phyloP scores from a whole-genome alignment of 192 early-diverging fungal species.

The Geranomyces variabilis region DNA sequence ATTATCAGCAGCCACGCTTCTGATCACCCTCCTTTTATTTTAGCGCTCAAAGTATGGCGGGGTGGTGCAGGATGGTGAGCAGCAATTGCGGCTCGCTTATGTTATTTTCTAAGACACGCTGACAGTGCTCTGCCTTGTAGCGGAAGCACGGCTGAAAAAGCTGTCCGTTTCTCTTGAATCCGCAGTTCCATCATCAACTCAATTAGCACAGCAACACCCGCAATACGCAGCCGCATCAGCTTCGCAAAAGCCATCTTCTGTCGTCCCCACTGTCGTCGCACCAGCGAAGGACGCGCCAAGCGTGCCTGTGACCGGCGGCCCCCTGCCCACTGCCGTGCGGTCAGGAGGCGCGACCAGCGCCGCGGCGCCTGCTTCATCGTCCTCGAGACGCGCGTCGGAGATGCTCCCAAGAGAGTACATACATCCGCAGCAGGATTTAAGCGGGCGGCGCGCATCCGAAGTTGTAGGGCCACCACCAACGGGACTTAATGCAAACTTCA shows the following conservation, averaged over 20 bases:
- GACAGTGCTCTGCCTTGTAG: neutral
- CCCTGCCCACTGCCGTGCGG: too few relatives aligned
- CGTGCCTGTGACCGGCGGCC: too few relatives aligned
- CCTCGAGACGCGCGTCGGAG: neutral
- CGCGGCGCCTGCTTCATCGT: neutral
- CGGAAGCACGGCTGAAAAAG: neutral
- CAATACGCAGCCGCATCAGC: neutral
- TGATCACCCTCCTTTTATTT: neutral
- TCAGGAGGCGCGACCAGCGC: neutral
- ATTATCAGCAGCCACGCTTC: neutral
- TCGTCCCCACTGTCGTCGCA: too few relatives aligned
- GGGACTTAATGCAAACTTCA: too few relatives aligned
- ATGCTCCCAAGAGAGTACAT: too few relatives aligned
- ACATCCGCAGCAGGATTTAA: too few relatives aligned
- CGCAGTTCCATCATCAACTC: neutral
- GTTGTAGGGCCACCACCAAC: too few relatives aligned
- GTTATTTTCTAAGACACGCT: neutral
- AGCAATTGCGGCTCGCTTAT: neutral
- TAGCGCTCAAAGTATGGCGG: slow-evolving; percentile 14
- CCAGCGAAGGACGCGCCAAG: too few relatives aligned
- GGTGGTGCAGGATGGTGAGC: slow-evolving; percentile 12
- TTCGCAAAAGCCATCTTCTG: too few relatives aligned
- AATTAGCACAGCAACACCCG: neutral
- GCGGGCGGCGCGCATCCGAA: too few relatives aligned
- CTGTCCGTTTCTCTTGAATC: neutral